phyloP scores from a whole-genome alignment of 352 stramenopile species.

The Pythium phragmitis region DNA sequence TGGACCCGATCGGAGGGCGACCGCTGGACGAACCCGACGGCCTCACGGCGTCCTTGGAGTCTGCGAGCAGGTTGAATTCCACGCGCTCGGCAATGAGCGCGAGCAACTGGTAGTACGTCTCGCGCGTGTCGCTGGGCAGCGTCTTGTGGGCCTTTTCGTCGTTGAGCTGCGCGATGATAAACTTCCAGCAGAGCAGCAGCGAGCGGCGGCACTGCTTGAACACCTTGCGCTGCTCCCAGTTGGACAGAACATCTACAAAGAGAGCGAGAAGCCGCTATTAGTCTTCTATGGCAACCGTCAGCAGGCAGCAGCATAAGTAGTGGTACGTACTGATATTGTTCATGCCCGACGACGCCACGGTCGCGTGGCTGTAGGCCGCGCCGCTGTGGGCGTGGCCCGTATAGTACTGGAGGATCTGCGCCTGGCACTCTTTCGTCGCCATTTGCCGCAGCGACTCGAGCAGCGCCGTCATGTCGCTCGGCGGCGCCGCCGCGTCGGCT shows the following conservation, averaged over 20 bases:
- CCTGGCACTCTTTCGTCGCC: constrained; percentile 51
- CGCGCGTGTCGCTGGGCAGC: constrained; percentile 35
- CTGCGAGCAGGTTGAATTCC: constrained; percentile 53
- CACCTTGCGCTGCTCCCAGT: constrained; percentile 39
- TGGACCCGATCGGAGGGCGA: constrained; percentile 6
- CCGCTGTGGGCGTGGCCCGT: constrained; percentile 19
- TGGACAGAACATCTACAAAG: constrained; percentile 24
- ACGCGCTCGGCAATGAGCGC: constrained; percentile 60
- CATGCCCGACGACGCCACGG: constrained; percentile 15
- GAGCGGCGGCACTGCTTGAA: constrained; percentile 61
- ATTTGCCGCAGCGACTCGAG: constrained; percentile 58
- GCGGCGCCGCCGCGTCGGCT: background rate
- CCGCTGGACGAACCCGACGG: background rate
- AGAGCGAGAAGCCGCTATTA: background rate
- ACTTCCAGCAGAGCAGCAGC: constrained; percentile 70
- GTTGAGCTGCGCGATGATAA: constrained; percentile 57
- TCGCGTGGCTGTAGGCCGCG: background rate
- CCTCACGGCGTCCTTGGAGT: constrained; percentile 12
- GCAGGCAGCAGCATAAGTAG: too few relatives aligned
- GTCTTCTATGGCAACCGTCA: background rate
- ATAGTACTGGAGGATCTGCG: constrained; percentile 58
- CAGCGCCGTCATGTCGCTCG: constrained; percentile 31
- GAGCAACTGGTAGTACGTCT: constrained; percentile 68
- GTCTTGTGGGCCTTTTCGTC: constrained; percentile 32
- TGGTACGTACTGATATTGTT: constrained; percentile 22